Evolutionary conservation across 2,329 filamentous ascomycete species (phyloP), one percentile per base, ranked within the genome.

Genomic region (Blastomyces percursus): DNA sequence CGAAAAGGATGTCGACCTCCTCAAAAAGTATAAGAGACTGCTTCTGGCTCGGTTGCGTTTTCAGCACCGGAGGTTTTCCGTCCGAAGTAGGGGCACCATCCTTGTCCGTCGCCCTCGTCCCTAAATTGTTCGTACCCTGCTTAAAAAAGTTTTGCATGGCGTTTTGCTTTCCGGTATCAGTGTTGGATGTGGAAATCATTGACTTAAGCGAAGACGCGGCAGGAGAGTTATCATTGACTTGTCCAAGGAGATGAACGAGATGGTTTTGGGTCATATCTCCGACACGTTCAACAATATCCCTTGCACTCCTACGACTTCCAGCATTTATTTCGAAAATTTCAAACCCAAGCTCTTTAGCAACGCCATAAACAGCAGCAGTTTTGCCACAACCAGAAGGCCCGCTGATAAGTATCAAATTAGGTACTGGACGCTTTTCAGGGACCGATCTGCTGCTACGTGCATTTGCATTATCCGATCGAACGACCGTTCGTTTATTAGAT

Each of bases 221-320:
- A 80, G 21, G 14, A 4, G 46, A 67, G 65, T 14, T 64, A 57
- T 67, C 73, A 56, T 69, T 73, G 65, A 62, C 72, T 40, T 69
- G 64, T 44, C 71, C 69, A 9, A 72, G 60, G 52, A 80, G 80
- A 66, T 86, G 85, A 24, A 99, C 93, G 1, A 96, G 82, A 74
- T 99, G 94, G 69, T 99, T 97, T 65, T 87, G 87, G 3, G 91
- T 94, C 93, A 99, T 97, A 74, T 99, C 91, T 50, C 94, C 95
- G 54, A 99, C 90, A 68, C 84, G 90, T 69, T 99, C 94, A 42
- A 96, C 73, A 57, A 99, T 86, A 69, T 99, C 94, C 72, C 88
- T 94, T 40, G 92, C 93, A 70, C 85, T 96, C 65, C 94, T 83
- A 59, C 92, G 86, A 67, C 85, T 90, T 64, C 90, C 85, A 0